Evolutionary conservation across 257 asterid genomes (phyloP), one percentile per base, ranked within the genome.

Genomic region (Verbena officinalis): DNA sequence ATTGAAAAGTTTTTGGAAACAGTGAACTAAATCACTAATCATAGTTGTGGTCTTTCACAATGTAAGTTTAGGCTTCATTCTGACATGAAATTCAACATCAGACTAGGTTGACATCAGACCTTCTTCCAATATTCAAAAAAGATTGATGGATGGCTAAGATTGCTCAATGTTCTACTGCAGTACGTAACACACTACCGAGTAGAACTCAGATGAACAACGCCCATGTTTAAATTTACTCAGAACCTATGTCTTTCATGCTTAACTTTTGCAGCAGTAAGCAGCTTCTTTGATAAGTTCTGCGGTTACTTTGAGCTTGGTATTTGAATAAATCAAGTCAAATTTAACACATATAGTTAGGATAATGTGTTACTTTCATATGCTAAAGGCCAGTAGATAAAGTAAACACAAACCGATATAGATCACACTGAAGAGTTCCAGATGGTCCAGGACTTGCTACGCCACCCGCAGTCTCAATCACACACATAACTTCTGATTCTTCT

Each of bases 361-460:
- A 15, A 45, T 39, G 13, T n/a, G 36, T 17, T 38, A 56, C 24
- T 20, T 59, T 22, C 30, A 33, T 57, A 65, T 44, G 45, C n/a
- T n/a, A 61, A 62, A 21, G 4, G 16, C 3, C 4, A 20, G 20
- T 31, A 15, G 55, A 30, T 2, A 44, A 42, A 57, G 61, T 2
- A 24, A 6, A 45, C 55, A 63, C 89, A 14, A 51, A 93, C 96
- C 97, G 78, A 50, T 84, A 94, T 36, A 94, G 73, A 76, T 94
- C 99, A 17, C 97, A 94, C 60, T 94, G 97, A 55, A 90, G 97
- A 45, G 96, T 65, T 49, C 96, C 96, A 8, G 97, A 84, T 6
- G 97, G 97, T 13, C 96, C 97, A 4, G 99, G 99, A 75, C 99
- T 94, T 52, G 97, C 96, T 61, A 90, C 97, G 3, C 99, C 99